These are phyloP conservation scores for Mycena epipterygia DNA, from an alignment of 768 basidiomycete genomes.

Conservation along the genomic window DNA sequence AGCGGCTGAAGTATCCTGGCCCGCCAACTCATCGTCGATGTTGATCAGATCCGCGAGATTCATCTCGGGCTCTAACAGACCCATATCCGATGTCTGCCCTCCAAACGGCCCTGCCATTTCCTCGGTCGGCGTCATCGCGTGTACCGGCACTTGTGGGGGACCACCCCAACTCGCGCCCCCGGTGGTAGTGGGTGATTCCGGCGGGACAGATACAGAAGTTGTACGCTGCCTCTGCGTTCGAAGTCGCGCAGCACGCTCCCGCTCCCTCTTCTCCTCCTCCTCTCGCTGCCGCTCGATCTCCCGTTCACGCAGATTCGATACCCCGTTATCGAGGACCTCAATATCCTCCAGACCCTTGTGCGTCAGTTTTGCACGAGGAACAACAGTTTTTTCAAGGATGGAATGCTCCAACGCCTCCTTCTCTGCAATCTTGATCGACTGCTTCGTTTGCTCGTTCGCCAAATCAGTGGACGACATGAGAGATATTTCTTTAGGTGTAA, in stretches of 20 bases:
- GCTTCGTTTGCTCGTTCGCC: conserved; percentile 88
- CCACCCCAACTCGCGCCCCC: conserved; percentile 71
- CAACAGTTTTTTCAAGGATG: conserved; percentile 78
- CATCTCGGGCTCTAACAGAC: conserved; percentile 68
- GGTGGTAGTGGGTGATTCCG: conserved; percentile 74
- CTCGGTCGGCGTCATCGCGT: conserved; percentile 49
- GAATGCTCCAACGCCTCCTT: conserved; percentile 88
- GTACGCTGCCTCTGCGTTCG: conserved; percentile 62
- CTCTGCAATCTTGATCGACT: conserved; percentile 86
- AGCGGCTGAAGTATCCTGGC: conserved; percentile 30
- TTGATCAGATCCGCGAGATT: conserved; percentile 84
- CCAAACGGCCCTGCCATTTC: conserved; percentile 40
- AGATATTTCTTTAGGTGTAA: conserved; percentile 81
- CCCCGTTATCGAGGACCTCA: conserved; percentile 72
- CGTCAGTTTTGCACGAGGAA: conserved; percentile 85
- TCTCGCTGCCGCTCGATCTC: conserved; percentile 75
- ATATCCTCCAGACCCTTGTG: conserved; percentile 95
- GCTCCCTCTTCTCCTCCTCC: conserved; percentile 77
- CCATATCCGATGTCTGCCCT: conserved; percentile 43
- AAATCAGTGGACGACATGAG: conserved; percentile 91
- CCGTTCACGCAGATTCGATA: conserved; percentile 55
- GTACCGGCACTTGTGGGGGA: conserved; percentile 68
- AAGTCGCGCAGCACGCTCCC: conserved; percentile 76
- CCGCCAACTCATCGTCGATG: conserved; percentile 72
- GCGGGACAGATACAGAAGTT: conserved; percentile 73